A percentile compares a stretch with the other conserved stretches of the same genome.
Evolutionary conservation across 371 early-diverging fungal species (phyloP).

Genomic region (Zancudomyces culisetae): DNA sequence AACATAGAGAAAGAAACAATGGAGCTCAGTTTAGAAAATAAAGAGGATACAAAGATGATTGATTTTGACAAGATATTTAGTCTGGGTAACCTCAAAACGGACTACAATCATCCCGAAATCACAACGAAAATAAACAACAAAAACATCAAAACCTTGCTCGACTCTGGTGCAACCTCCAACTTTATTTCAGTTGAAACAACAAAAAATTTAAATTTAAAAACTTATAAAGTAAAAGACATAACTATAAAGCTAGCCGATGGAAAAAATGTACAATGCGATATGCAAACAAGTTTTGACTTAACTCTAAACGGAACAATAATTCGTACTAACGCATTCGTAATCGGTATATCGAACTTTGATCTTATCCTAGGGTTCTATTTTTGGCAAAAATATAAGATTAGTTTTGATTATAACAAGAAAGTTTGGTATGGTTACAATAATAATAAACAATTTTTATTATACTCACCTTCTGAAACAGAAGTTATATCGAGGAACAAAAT

Average conservation of each 20-base stretch:
- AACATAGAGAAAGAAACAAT: no score
- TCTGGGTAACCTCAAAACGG: no score
- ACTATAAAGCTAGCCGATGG: neutral
- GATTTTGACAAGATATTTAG: no score
- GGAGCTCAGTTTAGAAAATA: no score
- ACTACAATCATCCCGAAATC: no score
- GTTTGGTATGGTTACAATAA: neutral
- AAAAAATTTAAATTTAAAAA: neutral
- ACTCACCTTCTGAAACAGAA: neutral
- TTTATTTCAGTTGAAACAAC: neutral
- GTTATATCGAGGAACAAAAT: neutral
- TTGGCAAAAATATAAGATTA: constrained; percentile 1
- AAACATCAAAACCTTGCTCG: neutral
- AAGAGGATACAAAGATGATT: no score
- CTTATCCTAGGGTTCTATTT: neutral
- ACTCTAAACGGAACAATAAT: neutral
- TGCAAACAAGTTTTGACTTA: neutral
- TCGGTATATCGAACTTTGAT: neutral
- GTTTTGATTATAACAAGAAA: neutral
- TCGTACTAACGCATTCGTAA: neutral
- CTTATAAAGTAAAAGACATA: neutral
- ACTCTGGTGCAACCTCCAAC: neutral
- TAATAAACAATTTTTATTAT: neutral
- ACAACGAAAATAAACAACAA: neutral
- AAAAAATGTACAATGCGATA: neutral